Evolutionary conservation across 164 flowering plant species (phyloP).

Genomic region (Vitis rotundifolia): DNA sequence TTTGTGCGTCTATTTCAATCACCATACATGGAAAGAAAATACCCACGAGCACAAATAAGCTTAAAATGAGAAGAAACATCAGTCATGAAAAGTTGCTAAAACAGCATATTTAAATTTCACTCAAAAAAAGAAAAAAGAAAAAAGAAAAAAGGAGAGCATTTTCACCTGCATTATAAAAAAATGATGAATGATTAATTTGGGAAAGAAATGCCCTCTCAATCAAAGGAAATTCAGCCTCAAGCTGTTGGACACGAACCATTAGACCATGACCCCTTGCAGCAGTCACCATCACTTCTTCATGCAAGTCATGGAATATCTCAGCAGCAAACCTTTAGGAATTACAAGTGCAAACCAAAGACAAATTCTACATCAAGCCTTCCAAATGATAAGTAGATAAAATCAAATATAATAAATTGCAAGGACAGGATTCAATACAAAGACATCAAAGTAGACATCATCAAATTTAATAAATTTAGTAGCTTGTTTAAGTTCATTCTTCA

Average conservation of each 20-base stretch:
- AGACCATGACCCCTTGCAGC: conserved; percentile 93
- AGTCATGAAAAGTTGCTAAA: too few species aligned
- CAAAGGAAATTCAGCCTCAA: conserved; percentile 84
- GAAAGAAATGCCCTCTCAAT: conserved; percentile 83
- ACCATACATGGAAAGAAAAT: too few species aligned
- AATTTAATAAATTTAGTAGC: too few species aligned
- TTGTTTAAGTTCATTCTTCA: too few species aligned
- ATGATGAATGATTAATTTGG: conserved; percentile 64
- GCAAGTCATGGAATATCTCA: conserved; percentile 89
- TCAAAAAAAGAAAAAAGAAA: neutral
- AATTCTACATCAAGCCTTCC: too few species aligned
- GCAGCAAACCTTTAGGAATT: conserved; percentile 84
- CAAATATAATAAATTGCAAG: too few species aligned
- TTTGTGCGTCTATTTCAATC: too few species aligned
- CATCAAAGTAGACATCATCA: too few species aligned
- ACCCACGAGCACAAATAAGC: too few species aligned
- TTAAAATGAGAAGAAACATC: too few species aligned
- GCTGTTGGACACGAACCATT: conserved; percentile 83
- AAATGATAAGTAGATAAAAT: neutral
- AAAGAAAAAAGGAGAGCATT: neutral
- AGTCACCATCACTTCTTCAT: conserved; percentile 94
- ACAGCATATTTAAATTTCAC: neutral
- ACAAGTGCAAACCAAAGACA: conserved; percentile 9
- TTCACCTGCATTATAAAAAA: conserved; percentile 64
- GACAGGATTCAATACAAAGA: too few species aligned